Base-by-base conservation (phyloP, 176 grass and related monocot genomes). In the Triticum urartu region DNA sequence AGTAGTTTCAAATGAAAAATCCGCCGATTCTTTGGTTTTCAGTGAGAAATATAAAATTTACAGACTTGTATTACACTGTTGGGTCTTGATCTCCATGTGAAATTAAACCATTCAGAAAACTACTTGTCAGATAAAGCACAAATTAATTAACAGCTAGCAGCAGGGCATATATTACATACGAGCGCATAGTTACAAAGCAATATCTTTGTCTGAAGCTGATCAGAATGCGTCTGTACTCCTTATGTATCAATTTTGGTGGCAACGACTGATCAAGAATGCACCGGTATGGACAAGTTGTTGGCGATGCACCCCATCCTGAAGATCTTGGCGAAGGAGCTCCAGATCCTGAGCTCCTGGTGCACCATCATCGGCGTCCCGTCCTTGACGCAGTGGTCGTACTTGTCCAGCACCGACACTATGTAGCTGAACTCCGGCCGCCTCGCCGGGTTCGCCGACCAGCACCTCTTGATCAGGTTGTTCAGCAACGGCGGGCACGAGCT, bases 381-480 rank as follows among this genome's bases (percentile, higher is more conserved):
- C 81, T 86, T 99, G 5, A 99, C 79, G 81, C 97, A 91, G 83
- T 91, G 92, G 65, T 99, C 94, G 75, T 92, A 99, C 79, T 99
- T 99, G 87, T 99, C 97, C 73, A 99, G 89, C 48, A 94, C 89
- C 25, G 90, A 91, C 64, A 98, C 97, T n/a, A 98, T 93, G 71
- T 96, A 94, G 79, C 87, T 96, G 85, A 99, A 99, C 75, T 99
- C 97, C 0, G 94, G 97, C 83, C 97, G 86, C 89, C 91, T 89
- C 11, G 92, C 88, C 6, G 94, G 94, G 79, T 99, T 95, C 56
- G 88, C 82, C 21, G 97, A 94, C 97, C 92, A 99, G 65, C 94
- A 96, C 67, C 86, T 92, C 88, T 90, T 94, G 72, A 99, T 99
- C 26, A 99, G 87, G 65, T 90, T 88, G 79, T 99, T 99, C 8